These are phyloP conservation scores for Phylloporus arenicola DNA, from an alignment of 768 basidiomycete genomes.

Conservation along the genomic window DNA sequence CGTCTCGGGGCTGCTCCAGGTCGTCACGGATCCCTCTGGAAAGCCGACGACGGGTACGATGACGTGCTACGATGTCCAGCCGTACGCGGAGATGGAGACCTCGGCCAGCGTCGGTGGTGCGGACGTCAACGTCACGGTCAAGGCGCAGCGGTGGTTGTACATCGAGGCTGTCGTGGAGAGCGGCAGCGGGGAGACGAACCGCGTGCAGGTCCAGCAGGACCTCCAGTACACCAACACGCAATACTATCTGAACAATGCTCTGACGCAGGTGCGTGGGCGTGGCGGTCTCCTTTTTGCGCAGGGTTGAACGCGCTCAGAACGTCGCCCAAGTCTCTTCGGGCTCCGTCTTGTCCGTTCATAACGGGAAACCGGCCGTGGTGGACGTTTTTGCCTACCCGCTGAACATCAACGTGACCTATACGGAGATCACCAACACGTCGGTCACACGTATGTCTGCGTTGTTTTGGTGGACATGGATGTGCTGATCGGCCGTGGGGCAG, in stretches of 20 bases:
- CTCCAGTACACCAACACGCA: slow-evolving; percentile 60
- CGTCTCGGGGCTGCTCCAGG: slow-evolving; percentile 64
- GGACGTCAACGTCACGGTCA: slow-evolving; percentile 58
- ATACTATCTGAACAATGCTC: slow-evolving; percentile 46
- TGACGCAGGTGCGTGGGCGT: slow-evolving; percentile 31
- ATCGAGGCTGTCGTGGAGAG: slow-evolving; percentile 58
- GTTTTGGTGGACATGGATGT: not conserved
- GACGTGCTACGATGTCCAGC: slow-evolving; percentile 49
- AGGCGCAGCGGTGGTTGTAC: slow-evolving; percentile 49
- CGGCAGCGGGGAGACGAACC: slow-evolving; percentile 53
- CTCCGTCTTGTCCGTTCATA: slow-evolving; percentile 43
- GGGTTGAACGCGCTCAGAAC: slow-evolving; percentile 30
- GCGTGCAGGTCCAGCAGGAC: slow-evolving; percentile 58
- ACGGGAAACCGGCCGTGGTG: slow-evolving; percentile 37
- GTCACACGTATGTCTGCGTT: slow-evolving; percentile 9
- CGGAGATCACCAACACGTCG: slow-evolving; percentile 29
- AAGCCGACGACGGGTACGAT: slow-evolving; percentile 67
- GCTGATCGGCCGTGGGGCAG: slow-evolving; percentile 28
- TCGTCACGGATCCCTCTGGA: slow-evolving; percentile 58
- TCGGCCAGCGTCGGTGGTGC: slow-evolving; percentile 39
- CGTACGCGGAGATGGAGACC: slow-evolving; percentile 49
- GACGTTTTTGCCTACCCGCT: slow-evolving; percentile 55
- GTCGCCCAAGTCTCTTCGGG: slow-evolving; percentile 48
- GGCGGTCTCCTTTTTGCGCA: not conserved
- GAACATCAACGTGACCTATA: slow-evolving; percentile 35